A percentile compares a stretch with the other conserved stretches of the same genome.
These are phyloP conservation scores for Heritiera littoralis DNA, from an alignment of 345 rosid genomes.

Conservation along the genomic window DNA sequence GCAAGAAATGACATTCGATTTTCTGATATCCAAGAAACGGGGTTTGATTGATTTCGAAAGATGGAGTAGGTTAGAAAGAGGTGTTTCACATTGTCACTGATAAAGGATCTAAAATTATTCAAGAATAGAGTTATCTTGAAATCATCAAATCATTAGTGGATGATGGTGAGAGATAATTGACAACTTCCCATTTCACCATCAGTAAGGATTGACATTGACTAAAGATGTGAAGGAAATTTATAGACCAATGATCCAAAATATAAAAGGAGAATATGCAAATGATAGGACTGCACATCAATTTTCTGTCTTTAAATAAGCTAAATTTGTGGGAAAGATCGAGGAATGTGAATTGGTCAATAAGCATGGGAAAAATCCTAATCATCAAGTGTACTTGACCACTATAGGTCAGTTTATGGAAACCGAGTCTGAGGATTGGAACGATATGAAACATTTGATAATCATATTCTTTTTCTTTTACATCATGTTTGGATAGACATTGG, in stretches of 20 bases:
- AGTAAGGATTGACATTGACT: slow-evolving; percentile 13
- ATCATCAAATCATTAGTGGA: background rate
- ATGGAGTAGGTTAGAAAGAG: slow-evolving; percentile 4
- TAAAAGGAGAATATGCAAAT: slow-evolving; percentile 1
- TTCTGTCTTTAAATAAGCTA: background rate
- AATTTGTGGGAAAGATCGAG: slow-evolving; percentile 4
- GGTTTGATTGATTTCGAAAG: background rate
- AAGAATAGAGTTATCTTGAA: no score
- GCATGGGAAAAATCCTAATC: background rate
- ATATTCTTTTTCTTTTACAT: background rate
- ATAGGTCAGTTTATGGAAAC: background rate
- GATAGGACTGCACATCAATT: slow-evolving; percentile 1
- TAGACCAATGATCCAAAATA: slow-evolving; percentile 6
- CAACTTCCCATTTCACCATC: slow-evolving; percentile 3
- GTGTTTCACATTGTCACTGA: background rate
- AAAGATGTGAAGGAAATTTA: background rate
- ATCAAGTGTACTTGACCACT: background rate
- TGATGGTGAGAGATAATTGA: slow-evolving; percentile 14
- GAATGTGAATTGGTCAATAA: slow-evolving; percentile 1
- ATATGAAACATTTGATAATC: slow-evolving; percentile 11
- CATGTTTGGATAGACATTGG: no score
- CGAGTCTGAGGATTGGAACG: slow-evolving; percentile 18
- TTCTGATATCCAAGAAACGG: no score
- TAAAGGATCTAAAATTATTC: background rate
- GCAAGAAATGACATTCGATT: no score